Conservation (phyloP, 331 rosid species). For the Arachis monticola region DNA sequence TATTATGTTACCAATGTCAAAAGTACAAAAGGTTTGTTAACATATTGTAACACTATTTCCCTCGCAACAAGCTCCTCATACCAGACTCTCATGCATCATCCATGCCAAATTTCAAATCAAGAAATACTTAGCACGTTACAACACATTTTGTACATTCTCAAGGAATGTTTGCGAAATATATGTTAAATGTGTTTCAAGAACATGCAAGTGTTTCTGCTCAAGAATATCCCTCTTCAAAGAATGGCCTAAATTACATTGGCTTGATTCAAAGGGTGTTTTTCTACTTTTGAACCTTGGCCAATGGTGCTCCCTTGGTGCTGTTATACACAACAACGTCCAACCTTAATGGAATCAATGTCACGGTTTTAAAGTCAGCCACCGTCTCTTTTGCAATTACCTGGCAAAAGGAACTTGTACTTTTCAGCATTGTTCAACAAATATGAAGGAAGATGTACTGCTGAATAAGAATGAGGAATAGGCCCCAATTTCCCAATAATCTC, state of each 20-base stretch:
- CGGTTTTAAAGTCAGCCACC: slow-evolving; percentile 62
- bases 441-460: slow-evolving; percentile 81
- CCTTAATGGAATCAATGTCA: slow-evolving; percentile 4
- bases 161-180: no score
- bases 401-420: slow-evolving; percentile 66
- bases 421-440: slow-evolving; percentile 72
- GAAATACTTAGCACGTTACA: slow-evolving; percentile 30
- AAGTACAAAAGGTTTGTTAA: slow-evolving; percentile 38
- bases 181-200: no score
- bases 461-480: slow-evolving; percentile 78
- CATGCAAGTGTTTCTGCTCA: no score
- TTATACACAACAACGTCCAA: slow-evolving; percentile 29
- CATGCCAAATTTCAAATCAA: slow-evolving; percentile 28
- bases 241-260: slow-evolving; percentile 41
- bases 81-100: slow-evolving; percentile 39
- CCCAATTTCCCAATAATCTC: slow-evolving; percentile 90
- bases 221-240: slow-evolving; percentile 23
- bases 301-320: slow-evolving; percentile 35
- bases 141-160: no score
- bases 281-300: slow-evolving; percentile 39
- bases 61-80: slow-evolving; percentile 30
- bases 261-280: slow-evolving; percentile 37
- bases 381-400: slow-evolving; percentile 82
- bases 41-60: slow-evolving; percentile 10
- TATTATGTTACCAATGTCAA: slow-evolving; percentile 34